These are phyloP conservation scores for Trifolium fragiferum DNA, from an alignment of 306 rosid species.

Conservation along the genomic window DNA sequence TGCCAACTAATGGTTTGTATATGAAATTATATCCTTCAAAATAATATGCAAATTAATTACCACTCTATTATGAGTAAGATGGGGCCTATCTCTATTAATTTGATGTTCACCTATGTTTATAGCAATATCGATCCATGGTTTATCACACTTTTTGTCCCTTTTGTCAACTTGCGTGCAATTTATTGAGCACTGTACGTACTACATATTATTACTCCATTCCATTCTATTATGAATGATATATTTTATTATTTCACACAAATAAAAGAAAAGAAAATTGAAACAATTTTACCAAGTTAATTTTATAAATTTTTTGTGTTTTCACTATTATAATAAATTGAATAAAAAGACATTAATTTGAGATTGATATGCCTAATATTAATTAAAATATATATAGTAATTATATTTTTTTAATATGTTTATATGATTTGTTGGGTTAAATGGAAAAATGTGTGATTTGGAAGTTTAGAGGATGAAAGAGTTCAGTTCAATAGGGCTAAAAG, in stretches of 20 bases:
- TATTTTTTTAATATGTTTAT: too few relatives aligned
- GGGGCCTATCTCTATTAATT: slow-evolving; percentile 42
- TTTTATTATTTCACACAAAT: background rate
- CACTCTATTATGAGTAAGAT: slow-evolving; percentile 39
- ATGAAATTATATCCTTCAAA: slow-evolving; percentile 38
- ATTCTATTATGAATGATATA: background rate
- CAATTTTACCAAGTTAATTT: too few relatives aligned
- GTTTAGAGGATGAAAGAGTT: too few relatives aligned
- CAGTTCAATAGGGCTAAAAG: too few relatives aligned
- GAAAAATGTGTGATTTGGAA: too few relatives aligned
- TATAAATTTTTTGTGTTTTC: too few relatives aligned
- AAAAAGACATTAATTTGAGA: too few relatives aligned
- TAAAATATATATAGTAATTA: too few relatives aligned
- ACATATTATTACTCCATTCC: background rate
- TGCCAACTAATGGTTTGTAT: slow-evolving; percentile 58
- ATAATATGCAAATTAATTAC: slow-evolving; percentile 38
- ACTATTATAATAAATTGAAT: too few relatives aligned
- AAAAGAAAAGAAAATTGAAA: background rate
- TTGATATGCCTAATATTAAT: too few relatives aligned
- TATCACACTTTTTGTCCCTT: slow-evolving; percentile 5
- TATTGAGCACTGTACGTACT: background rate
- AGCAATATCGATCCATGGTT: slow-evolving; percentile 22
- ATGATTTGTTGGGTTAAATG: too few relatives aligned
- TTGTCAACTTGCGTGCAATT: slow-evolving; percentile 25
- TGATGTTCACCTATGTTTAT: slow-evolving; percentile 31